These are phyloP conservation scores for Artemisia annua DNA, from an alignment of 129 eudicot species.

Conservation along the genomic window DNA sequence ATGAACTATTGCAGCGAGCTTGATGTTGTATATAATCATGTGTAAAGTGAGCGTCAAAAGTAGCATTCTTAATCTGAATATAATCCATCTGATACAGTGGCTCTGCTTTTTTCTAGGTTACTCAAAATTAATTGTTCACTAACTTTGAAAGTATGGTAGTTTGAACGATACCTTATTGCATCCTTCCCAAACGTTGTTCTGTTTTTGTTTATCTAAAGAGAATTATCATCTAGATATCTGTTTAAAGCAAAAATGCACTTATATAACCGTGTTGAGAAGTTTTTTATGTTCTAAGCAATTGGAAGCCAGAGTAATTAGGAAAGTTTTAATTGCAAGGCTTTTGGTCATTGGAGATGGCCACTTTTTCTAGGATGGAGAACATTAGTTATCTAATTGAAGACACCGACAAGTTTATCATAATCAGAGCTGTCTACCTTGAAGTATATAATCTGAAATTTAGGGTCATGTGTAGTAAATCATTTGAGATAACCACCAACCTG, in stretches of 20 bases:
- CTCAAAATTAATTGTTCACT: background rate
- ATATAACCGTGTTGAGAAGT: too few relatives aligned
- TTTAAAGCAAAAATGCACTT: too few relatives aligned
- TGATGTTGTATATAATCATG: background rate
- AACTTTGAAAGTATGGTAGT: too few relatives aligned
- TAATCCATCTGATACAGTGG: background rate
- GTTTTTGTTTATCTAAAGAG: too few relatives aligned
- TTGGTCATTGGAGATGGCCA: background rate
- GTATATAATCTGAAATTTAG: background rate
- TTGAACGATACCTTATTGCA: too few relatives aligned
- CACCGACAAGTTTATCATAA: background rate
- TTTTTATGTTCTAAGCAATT: too few relatives aligned
- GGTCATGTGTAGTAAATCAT: conserved; percentile 1
- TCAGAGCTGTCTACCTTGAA: conserved; percentile 8
- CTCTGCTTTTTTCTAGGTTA: background rate
- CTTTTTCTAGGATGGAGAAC: background rate
- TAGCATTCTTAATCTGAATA: background rate
- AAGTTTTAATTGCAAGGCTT: too few relatives aligned
- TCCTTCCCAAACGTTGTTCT: too few relatives aligned
- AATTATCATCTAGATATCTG: too few relatives aligned
- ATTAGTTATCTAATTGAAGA: background rate
- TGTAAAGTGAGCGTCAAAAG: conserved; percentile 9
- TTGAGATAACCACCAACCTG: background rate
- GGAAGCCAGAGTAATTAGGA: too few relatives aligned
- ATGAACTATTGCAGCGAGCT: background rate